phyloP scores from a whole-genome alignment of 306 rosid genomes.

The Begonia loranthoides region DNA sequence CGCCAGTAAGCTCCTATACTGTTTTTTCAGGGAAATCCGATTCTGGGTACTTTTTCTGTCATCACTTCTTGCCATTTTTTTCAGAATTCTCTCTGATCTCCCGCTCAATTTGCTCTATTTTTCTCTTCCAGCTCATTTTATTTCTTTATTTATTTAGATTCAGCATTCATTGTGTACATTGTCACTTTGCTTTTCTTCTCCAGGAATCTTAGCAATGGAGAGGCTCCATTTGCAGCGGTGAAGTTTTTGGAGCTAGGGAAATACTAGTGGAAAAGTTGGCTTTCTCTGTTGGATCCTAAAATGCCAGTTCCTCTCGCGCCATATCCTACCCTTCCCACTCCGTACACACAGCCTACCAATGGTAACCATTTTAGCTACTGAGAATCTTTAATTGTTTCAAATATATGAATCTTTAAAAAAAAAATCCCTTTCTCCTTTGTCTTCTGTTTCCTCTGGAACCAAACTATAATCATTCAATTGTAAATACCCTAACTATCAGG shows the following conservation, averaged over 20 bases:
- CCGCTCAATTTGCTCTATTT: neutral
- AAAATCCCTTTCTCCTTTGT: slow-evolving; percentile 4
- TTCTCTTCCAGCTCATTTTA: slow-evolving; percentile 1
- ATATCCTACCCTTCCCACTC: slow-evolving; percentile 70
- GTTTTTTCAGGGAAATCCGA: neutral
- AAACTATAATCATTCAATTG: neutral
- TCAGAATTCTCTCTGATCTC: neutral
- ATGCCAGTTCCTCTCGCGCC: slow-evolving; percentile 99
- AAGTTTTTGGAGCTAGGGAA: slow-evolving; percentile 24
- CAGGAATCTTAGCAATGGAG: slow-evolving; percentile 12
- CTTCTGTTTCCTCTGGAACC: neutral
- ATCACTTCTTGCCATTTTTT: neutral
- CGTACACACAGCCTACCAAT: slow-evolving; percentile 61
- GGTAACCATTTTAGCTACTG: slow-evolving; percentile 31
- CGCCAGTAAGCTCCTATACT: neutral
- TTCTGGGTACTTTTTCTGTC: neutral
- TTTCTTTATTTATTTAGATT: neutral
- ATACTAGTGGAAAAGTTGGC: slow-evolving; percentile 5
- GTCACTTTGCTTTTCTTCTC: slow-evolving; percentile 18
- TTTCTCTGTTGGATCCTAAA: slow-evolving; percentile 18
- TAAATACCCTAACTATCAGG: neutral
- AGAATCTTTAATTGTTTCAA: neutral
- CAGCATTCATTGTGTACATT: slow-evolving; percentile 3
- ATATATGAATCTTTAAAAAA: too few species aligned
- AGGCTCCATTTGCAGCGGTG: slow-evolving; percentile 20